These are phyloP conservation scores for Cladophialophora psammophila DNA, from an alignment of 2,329 filamentous ascomycete species.

Conservation along the genomic window DNA sequence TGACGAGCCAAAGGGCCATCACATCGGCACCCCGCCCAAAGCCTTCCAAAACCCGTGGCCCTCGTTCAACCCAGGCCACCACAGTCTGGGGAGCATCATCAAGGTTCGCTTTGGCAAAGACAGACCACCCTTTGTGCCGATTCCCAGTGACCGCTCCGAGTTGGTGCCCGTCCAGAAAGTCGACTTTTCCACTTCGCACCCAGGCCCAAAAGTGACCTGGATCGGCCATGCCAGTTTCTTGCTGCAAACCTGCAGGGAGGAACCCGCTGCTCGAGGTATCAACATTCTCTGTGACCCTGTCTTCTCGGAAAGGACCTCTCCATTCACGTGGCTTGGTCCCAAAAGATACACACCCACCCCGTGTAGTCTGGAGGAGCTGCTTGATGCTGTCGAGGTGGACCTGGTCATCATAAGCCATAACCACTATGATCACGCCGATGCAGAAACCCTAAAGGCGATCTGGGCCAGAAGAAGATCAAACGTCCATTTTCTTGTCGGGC, in stretches of 20 bases:
- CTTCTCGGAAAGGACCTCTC: conserved; percentile 59
- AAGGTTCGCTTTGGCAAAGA: conserved; percentile 41
- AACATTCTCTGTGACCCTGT: conserved; percentile 62
- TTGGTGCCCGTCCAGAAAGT: conserved; percentile 51
- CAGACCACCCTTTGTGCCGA: conserved; percentile 50
- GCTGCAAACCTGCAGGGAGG: conserved; percentile 49
- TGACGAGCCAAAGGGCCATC: conserved; percentile 46
- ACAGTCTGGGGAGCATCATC: conserved; percentile 45
- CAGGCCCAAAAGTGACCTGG: conserved; percentile 56
- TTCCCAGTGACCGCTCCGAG: conserved; percentile 50
- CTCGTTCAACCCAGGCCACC: conserved; percentile 41
- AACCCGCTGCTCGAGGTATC: conserved; percentile 47
- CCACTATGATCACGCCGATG: conserved; percentile 64
- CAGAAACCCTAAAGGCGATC: conserved; percentile 53
- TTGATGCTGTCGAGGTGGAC: conserved; percentile 53
- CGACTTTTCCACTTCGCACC: conserved; percentile 31
- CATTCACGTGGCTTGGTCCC: conserved; percentile 57
- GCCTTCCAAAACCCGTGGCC: conserved; percentile 61
- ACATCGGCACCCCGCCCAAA: conserved; percentile 53
- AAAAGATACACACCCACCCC: conserved; percentile 61
- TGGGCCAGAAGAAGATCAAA: conserved; percentile 52
- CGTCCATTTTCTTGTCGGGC: conserved; percentile 53
- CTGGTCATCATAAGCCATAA: conserved; percentile 62
- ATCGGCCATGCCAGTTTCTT: conserved; percentile 61
- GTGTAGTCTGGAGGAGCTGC: conserved; percentile 58